Conservation (phyloP, 768 basidiomycete genomes). For the Lentinula raphanica region DNA sequence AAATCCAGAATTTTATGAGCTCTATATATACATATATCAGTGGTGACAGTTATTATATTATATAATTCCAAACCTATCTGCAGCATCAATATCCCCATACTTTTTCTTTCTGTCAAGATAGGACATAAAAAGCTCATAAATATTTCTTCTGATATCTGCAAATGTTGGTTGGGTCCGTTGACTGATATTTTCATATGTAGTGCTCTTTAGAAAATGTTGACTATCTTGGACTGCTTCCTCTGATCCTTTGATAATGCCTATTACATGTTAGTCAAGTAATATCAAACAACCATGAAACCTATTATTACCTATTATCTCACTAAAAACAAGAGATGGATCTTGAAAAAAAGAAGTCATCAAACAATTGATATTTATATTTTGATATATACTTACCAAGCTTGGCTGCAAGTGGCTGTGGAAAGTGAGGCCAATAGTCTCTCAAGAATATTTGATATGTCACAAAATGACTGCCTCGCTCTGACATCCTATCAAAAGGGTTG, state of each 20-base stretch:
- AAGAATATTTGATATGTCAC: slow-evolving; percentile 47
- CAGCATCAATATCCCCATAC: slow-evolving; percentile 44
- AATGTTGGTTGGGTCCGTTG: slow-evolving; percentile 51
- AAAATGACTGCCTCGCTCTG: slow-evolving; percentile 10
- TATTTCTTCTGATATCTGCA: slow-evolving; percentile 36
- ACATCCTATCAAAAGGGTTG: slow-evolving; percentile 2
- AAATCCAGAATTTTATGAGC: slow-evolving; percentile 44
- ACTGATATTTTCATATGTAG: slow-evolving; percentile 44
- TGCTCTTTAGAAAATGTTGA: slow-evolving; percentile 35
- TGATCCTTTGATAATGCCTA: slow-evolving; percentile 67
- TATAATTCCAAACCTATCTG: slow-evolving; percentile 47
- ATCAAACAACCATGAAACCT: not conserved
- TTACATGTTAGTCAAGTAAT: not conserved
- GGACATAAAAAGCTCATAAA: slow-evolving; percentile 50
- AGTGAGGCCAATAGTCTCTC: slow-evolving; percentile 53
- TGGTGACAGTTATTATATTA: not conserved
- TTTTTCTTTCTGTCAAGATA: slow-evolving; percentile 45
- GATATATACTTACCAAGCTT: slow-evolving; percentile 43
- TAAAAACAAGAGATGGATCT: slow-evolving; percentile 63
- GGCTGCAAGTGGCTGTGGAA: slow-evolving; percentile 45
- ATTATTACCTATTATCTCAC: slow-evolving; percentile 56
- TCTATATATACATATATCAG: slow-evolving; percentile 25
- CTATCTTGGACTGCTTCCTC: slow-evolving; percentile 38
- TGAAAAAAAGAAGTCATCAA: not conserved
- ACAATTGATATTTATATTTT: not conserved